phyloP scores from a whole-genome alignment of 176 grass and related monocot species.

The Pharus latifolius region DNA sequence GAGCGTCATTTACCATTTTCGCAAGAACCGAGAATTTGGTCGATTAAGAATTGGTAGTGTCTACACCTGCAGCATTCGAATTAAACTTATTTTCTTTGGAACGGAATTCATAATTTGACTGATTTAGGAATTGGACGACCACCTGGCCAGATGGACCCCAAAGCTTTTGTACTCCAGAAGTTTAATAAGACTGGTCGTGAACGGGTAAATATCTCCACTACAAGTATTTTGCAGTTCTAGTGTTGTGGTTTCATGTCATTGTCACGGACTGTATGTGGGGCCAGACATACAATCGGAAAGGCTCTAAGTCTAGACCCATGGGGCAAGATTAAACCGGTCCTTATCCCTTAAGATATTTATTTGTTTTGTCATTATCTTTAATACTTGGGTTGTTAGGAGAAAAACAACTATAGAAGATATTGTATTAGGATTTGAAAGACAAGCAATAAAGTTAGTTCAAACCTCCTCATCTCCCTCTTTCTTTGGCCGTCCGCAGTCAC shows the following conservation, averaged over 20 bases:
- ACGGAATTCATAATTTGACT: conserved; percentile 2
- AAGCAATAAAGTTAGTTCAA: too few species aligned
- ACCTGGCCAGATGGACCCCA: conserved; percentile 88
- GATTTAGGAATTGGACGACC: conserved; percentile 69
- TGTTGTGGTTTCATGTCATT: neutral
- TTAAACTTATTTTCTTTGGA: neutral
- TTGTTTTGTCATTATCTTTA: too few species aligned
- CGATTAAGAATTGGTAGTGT: conserved; percentile 81
- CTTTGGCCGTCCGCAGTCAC: too few species aligned
- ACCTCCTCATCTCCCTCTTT: too few species aligned
- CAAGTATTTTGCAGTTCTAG: neutral
- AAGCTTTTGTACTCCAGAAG: conserved; percentile 82
- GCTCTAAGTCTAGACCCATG: too few species aligned
- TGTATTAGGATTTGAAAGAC: too few species aligned
- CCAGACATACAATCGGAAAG: too few species aligned
- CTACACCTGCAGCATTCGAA: neutral
- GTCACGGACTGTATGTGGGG: too few species aligned
- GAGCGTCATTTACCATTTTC: conserved; percentile 75
- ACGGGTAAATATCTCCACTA: conserved; percentile 39
- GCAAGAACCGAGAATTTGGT: conserved; percentile 65
- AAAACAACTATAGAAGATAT: too few species aligned
- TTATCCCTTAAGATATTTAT: too few species aligned
- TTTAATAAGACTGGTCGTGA: conserved; percentile 61
- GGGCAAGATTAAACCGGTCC: too few species aligned
- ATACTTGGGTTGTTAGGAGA: too few species aligned